phyloP scores from a whole-genome alignment of 805 yeast species.

The Lachancea thermotolerans region DNA sequence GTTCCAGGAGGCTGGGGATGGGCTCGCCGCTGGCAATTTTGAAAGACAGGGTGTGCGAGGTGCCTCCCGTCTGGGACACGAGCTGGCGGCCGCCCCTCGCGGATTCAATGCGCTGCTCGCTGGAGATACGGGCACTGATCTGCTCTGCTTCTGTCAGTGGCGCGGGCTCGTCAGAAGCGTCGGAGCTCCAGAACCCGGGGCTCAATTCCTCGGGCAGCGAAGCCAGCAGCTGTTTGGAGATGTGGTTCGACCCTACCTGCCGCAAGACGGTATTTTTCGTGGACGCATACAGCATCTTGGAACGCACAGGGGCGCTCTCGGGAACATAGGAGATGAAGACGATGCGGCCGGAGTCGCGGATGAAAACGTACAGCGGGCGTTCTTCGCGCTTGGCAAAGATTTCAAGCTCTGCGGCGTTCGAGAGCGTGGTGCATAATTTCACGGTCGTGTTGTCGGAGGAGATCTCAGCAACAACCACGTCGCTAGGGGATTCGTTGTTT shows the following conservation, averaged over 20 bases:
- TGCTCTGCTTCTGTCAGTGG: constrained; percentile 25
- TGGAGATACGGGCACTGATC: constrained; percentile 19
- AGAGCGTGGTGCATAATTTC: constrained; percentile 10
- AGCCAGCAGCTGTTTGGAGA: constrained; percentile 30
- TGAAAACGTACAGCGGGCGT: constrained; percentile 46
- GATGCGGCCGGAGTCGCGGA: constrained; percentile 29
- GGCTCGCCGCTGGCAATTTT: constrained; percentile 15
- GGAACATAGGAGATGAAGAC: constrained; percentile 79
- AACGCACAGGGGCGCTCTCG: constrained; percentile 70
- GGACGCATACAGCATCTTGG: constrained; percentile 92
- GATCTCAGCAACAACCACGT: constrained; percentile 19
- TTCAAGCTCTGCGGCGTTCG: constrained; percentile 38
- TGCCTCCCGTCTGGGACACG: constrained; percentile 27
- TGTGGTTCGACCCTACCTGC: constrained; percentile 54
- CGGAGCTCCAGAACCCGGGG: constrained; percentile 11
- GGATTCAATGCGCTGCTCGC: constrained; percentile 25
- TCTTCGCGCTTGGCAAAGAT: constrained; percentile 21
- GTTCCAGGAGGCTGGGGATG: constrained; percentile 24
- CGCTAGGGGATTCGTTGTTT: constrained; percentile 4
- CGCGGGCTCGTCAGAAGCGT: background rate
- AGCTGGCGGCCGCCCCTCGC: constrained; percentile 17
- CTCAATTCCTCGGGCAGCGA: constrained; percentile 31
- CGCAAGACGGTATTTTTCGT: constrained; percentile 71
- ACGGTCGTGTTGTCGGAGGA: constrained; percentile 22
- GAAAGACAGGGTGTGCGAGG: constrained; percentile 22